Base-by-base conservation (phyloP, 2,329 filamentous ascomycete species). In the Coccinonectria pachysandricola region DNA sequence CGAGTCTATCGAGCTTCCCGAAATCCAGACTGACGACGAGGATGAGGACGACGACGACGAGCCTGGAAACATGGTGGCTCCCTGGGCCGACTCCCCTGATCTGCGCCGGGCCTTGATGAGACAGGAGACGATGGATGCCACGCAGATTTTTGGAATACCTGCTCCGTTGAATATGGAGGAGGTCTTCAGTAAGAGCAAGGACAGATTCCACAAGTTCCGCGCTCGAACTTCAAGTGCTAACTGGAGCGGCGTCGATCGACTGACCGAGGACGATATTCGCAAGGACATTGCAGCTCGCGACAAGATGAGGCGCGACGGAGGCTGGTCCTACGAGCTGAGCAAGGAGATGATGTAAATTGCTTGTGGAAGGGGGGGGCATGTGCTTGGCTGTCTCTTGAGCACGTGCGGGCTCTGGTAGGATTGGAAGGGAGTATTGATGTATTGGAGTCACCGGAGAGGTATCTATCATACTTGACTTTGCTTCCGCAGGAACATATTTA, bases 11-110 rank as follows among this genome's bases (percentile, higher is more conserved):
- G 80, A 91, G 40, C 72, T 98, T 3, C 88, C 91, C 0, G 91
- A 98, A 42, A 96, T 98, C 42, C 76, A 86, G 37, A 96, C 91
- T 2, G 92, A 98, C 50, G 86, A 85, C 15, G 87, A 94, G 45
- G 84, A 93, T 32, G 81, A 88, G 24, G 81, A 88, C 5, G 72
- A 79, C 20, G 71, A 74, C 9, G 54, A 67, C 24, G 75, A 83
- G 59, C 48, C 55, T 13, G 47, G 49, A 2, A 47, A 56, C 15
- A 49, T 46, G 28, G 71, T 84, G 10, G 82, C 85, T 3, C 72
- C 75, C 6, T 98, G 91, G 91, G 86, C 85, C 4, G 80, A 94
- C 48, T 84, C 84, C 3, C 87, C 88, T 8, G 79, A 84, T 37
- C 70, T 98, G 23, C 74, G 79, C 11, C 65, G 72, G 27, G 71